Base-by-base conservation (phyloP, 2,329 filamentous ascomycete genomes). In the Epichloe gansuensis region DNA sequence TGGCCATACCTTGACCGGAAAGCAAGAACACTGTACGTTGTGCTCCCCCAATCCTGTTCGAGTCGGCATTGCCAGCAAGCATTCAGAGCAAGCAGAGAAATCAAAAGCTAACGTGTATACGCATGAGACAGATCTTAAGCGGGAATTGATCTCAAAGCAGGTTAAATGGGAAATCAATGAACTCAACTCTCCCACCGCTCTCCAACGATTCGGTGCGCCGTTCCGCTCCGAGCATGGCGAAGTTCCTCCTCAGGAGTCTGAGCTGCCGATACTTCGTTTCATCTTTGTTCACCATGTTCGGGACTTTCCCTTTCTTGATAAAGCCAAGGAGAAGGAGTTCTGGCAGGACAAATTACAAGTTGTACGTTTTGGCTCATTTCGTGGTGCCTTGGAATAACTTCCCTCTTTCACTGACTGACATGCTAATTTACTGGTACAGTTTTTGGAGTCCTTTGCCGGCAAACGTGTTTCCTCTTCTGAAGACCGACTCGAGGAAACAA, bases 321-420 rank as follows among this genome's bases (percentile, higher is more conserved):
- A 95, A 74, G 93, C 93, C 23, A 85, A 82, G 63, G 93, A 98
- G 77, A 95, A 97, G 77, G 93, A 98, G 70, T 98, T 98, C 64
- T 98, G 93, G 93, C 93, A 98, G 71, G 89, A 97, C 66, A 97
- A 95, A 68, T 74, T 98, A 55, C 93, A 98, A 74, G 81, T 90
- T 64, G 88, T 95, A 71, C 60, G 86, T 82, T 43, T 25, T 38
- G 31, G 39, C 17, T 38, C 41, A 3, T 27, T 9, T 41, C 31
- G 38, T 50, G 41, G 35, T 36, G 38, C 25, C 34, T 23, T 40
- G 12, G 4, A 40, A 31, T n/a, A 8, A 39, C 9, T 25, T 25
- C n/a, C 23, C 13, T 7, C n/a, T 23, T 48, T 13, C 23, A 12
- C 31, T 42, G 40, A 12, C 31, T 42, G 40, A 42, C 36, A 43